Evolutionary conservation across 768 basidiomycete species (phyloP).

Genomic region (Xanthoconium stramineum): DNA sequence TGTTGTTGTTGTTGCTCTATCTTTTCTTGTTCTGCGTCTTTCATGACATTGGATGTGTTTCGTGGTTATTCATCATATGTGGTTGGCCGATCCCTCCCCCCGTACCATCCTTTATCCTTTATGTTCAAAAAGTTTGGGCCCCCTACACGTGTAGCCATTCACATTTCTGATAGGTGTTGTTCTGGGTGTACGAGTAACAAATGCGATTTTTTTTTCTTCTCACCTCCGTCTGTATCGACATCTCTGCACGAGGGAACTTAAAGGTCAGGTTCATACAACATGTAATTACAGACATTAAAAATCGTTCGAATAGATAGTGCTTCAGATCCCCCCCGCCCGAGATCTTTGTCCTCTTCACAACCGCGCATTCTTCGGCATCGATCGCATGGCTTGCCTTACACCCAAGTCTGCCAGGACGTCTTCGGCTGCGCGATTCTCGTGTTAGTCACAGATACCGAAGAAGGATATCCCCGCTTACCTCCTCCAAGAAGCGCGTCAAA

Average conservation of each 20-base stretch:
- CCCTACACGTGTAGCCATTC: too few relatives aligned
- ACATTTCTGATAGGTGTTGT: too few relatives aligned
- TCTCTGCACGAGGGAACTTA: too few relatives aligned
- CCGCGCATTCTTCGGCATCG: conserved; percentile 67
- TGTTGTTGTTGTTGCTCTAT: not conserved
- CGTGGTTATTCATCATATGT: too few relatives aligned
- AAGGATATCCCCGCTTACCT: conserved; percentile 30
- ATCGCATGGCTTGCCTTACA: conserved; percentile 74
- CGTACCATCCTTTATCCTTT: too few relatives aligned
- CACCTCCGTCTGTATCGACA: too few relatives aligned
- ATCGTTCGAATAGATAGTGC: not conserved
- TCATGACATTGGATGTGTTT: not conserved
- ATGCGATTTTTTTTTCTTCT: too few relatives aligned
- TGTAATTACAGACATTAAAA: not conserved
- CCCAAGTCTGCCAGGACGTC: conserved; percentile 77
- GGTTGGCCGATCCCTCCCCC: too few relatives aligned
- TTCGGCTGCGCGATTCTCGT: conserved; percentile 45
- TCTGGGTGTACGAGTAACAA: too few relatives aligned
- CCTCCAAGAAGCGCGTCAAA: conserved; percentile 62
- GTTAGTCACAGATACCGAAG: not conserved
- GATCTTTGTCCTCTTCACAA: conserved; percentile 36
- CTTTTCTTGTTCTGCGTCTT: not conserved
- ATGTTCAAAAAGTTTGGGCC: too few relatives aligned
- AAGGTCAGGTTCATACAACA: too few relatives aligned
- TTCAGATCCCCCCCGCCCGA: not conserved